Conservation (phyloP, 108 stramenopile genomes). For the Nitzschia sp. region DNA sequence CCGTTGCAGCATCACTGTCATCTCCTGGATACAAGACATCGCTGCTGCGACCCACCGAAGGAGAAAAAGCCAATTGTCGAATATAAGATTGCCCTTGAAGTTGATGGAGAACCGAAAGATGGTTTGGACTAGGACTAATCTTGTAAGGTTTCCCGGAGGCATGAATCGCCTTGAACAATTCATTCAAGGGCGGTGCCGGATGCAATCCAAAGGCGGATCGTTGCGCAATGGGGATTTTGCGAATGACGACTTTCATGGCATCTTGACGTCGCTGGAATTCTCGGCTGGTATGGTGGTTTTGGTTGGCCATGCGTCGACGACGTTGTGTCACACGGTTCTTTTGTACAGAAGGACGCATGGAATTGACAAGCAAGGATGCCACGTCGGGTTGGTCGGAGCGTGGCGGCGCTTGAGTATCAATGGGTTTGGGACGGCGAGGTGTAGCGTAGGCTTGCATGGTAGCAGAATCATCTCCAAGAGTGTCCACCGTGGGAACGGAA, state of each 20-base stretch:
- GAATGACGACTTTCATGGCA: slow-evolving; percentile 45
- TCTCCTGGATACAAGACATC: slow-evolving; percentile 49
- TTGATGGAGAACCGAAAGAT: slow-evolving; percentile 47
- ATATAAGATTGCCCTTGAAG: slow-evolving; percentile 33
- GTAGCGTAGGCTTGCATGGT: slow-evolving; percentile 15
- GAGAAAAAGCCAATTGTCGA: slow-evolving; percentile 62
- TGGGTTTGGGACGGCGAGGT: not conserved
- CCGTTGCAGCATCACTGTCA: not conserved
- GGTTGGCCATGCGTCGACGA: not conserved
- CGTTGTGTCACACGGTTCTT: not conserved
- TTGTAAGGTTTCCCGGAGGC: not conserved
- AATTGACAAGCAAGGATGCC: not conserved
- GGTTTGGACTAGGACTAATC: slow-evolving; percentile 45
- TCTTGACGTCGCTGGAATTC: slow-evolving; percentile 34
- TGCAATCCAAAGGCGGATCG: slow-evolving; percentile 56
- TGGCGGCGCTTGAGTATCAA: not conserved
- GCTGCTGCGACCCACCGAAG: slow-evolving; percentile 44
- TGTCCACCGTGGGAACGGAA: slow-evolving; percentile 44
- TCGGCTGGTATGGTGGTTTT: not conserved
- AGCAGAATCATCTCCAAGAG: slow-evolving; percentile 34
- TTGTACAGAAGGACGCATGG: too few relatives aligned
- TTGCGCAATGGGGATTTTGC: slow-evolving; percentile 42
- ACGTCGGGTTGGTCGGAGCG: not conserved
- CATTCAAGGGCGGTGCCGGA: slow-evolving; percentile 27
- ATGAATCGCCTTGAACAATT: slow-evolving; percentile 1